Evolutionary conservation across 108 stramenopile genomes (phyloP).

Genomic region (Hondaea fermentalgiana): DNA sequence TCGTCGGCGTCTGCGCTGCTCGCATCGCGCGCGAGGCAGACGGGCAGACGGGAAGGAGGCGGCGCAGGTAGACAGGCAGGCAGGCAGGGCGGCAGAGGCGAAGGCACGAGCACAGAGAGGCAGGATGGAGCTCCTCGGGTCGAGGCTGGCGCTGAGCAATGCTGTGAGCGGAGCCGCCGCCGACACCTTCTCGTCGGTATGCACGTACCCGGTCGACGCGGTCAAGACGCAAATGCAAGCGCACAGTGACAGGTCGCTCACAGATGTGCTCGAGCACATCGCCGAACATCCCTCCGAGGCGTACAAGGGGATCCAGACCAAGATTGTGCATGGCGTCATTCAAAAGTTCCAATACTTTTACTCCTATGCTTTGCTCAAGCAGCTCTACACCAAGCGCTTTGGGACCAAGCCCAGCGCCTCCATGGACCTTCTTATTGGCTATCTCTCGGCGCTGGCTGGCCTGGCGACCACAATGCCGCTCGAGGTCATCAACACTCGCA

Average conservation of each 20-base stretch:
- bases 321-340: background rate
- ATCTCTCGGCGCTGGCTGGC: background rate
- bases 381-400: background rate
- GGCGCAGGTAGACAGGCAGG: background rate
- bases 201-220: background rate
- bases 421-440: background rate
- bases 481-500: background rate
- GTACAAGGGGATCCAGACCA: background rate
- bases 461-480: background rate
- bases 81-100: background rate
- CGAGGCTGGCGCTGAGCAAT: slow-evolving; percentile 4
- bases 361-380: background rate
- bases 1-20: too few relatives aligned
- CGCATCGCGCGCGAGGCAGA: too few relatives aligned
- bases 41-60: background rate
- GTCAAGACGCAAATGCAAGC: slow-evolving; percentile 1
- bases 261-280: background rate
- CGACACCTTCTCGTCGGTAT: background rate
- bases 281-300: background rate
- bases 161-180: slow-evolving; percentile 12
- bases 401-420: background rate
- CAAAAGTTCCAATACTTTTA: slow-evolving; percentile 17
- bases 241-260: background rate
- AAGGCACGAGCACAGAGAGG: background rate
- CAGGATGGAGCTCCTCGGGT: background rate